Evolutionary conservation across 768 basidiomycete genomes (phyloP), one percentile per base, ranked within the genome.

Genomic region (Kwoniella botswanensis): DNA sequence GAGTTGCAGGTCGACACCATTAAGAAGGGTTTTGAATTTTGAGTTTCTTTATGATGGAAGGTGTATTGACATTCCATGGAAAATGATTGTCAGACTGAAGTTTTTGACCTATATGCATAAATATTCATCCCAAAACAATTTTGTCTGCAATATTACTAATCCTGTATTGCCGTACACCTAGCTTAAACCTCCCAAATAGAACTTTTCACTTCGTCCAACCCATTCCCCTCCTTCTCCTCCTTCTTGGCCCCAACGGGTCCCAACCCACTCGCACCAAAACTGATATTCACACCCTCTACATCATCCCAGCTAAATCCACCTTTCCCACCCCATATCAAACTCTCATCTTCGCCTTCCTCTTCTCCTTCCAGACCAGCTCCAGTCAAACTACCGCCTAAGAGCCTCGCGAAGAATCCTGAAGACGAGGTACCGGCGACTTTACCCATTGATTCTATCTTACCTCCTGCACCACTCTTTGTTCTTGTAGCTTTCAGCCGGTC

Each of bases 321-420:
- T 54, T 76, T 79, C 17, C 73, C 78, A 44, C 82, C 82, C 81
- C 81, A 83, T 10, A 83, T 65, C 74, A 81, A 58, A 17, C 71
- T 59, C 72, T 81, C 82, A 42, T 76, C 82, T 53, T 71, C 67
- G 13, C 68, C 78, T 21, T 75, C 73, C 10, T 63, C 72, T 13
- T 54, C 76, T 26, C 65, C 71, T 5, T 21, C 72, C 42, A 26
- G 69, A 13, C 41, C 21, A 10, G 54, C 65, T 26, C 24, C 64
- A 18, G 22, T 58, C 0, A 68, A 63, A 12, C 71, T 73, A 26
- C 74, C 65, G 11, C 72, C 74, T 53, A 81, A 68, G 17, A 79
- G 60, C 10, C 60, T 55, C 57, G 72, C 71, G 41, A 74, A 75
- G 24, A 70, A 70, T 12, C 70, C 68, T 12, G 66, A 21, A 18